phyloP scores from a whole-genome alignment of 2,329 filamentous ascomycete genomes.

The Cryphonectria naterciae region DNA sequence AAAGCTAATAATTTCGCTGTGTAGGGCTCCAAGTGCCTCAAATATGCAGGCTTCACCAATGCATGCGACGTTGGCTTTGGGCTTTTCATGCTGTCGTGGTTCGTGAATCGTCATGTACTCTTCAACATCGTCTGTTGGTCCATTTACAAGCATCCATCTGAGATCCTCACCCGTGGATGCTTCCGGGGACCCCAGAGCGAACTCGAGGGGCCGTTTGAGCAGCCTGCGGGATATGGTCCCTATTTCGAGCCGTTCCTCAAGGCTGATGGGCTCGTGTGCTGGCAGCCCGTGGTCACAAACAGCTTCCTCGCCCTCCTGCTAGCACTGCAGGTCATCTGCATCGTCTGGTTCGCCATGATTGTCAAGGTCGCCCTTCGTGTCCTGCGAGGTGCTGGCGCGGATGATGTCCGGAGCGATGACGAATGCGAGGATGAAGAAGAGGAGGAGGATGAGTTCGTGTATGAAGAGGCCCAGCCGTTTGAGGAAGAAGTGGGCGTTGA shows the following conservation, averaged over 20 bases:
- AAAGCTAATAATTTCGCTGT: slow-evolving; percentile 29
- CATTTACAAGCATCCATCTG: slow-evolving; percentile 68
- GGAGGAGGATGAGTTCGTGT: slow-evolving; percentile 53
- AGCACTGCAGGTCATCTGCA: slow-evolving; percentile 76
- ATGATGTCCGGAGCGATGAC: slow-evolving; percentile 86
- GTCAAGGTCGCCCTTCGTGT: slow-evolving; percentile 81
- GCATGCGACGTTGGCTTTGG: slow-evolving; percentile 84
- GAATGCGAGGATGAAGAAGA: slow-evolving; percentile 68
- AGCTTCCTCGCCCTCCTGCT: slow-evolving; percentile 78
- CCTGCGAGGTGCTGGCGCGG: slow-evolving; percentile 73
- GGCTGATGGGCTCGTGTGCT: slow-evolving; percentile 77
- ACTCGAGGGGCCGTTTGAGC: slow-evolving; percentile 56
- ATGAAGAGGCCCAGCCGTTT: slow-evolving; percentile 59
- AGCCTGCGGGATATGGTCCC: slow-evolving; percentile 55
- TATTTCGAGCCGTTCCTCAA: slow-evolving; percentile 78
- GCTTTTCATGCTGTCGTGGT: slow-evolving; percentile 84
- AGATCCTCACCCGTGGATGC: slow-evolving; percentile 69
- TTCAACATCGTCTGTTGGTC: slow-evolving; percentile 84
- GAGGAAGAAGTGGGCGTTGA: slow-evolving; percentile 80
- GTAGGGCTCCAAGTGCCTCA: slow-evolving; percentile 88
- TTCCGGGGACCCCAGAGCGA: slow-evolving; percentile 64
- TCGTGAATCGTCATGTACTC: slow-evolving; percentile 78
- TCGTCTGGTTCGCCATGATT: slow-evolving; percentile 90
- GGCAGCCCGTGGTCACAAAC: slow-evolving; percentile 73
- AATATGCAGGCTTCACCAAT: slow-evolving; percentile 78